Percentiles rank a stretch among this genome's conserved stretches.
Conservation (phyloP, 768 basidiomycete species). For the Phylloporus scabripes region DNA sequence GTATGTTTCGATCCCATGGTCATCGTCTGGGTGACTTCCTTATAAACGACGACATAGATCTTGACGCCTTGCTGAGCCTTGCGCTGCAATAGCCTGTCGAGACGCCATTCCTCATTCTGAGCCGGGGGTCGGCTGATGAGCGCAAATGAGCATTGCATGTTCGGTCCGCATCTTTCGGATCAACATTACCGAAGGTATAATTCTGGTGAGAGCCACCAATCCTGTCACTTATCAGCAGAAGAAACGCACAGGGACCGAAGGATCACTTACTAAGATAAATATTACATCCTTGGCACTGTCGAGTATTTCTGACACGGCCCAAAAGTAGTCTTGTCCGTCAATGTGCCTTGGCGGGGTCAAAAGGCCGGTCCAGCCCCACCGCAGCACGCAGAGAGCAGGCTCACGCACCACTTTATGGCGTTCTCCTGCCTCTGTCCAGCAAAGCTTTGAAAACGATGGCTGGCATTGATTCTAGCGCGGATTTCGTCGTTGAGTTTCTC, state of each 20-base stretch:
- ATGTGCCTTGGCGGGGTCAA: conserved; percentile 53
- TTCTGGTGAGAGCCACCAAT: conserved; percentile 96
- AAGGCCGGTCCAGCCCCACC: neutral
- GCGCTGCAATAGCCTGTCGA: conserved; percentile 77
- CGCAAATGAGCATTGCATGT: conserved; percentile 7
- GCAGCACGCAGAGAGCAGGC: neutral
- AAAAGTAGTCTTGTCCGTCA: conserved; percentile 97
- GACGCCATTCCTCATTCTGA: conserved; percentile 77
- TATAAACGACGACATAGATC: conserved; percentile 90
- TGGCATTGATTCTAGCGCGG: conserved; percentile 65
- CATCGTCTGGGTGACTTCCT: conserved; percentile 95
- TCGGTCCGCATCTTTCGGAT: neutral
- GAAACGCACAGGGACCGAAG: neutral
- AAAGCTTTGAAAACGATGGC: conserved; percentile 85
- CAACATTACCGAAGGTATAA: conserved; percentile 65
- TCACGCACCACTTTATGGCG: conserved; percentile 70
- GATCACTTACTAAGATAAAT: conserved; percentile 65
- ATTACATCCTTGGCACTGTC: conserved; percentile 77
- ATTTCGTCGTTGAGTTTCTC: conserved; percentile 69
- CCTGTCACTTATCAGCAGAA: conserved; percentile 35
- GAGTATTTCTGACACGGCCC: conserved; percentile 88
- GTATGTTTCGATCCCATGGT: conserved; percentile 82
- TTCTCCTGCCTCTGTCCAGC: conserved; percentile 66
- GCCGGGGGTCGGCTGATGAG: conserved; percentile 66
- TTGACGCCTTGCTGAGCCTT: conserved; percentile 93